phyloP scores from a whole-genome alignment of 345 rosid species.

The Salix koriyanagi region DNA sequence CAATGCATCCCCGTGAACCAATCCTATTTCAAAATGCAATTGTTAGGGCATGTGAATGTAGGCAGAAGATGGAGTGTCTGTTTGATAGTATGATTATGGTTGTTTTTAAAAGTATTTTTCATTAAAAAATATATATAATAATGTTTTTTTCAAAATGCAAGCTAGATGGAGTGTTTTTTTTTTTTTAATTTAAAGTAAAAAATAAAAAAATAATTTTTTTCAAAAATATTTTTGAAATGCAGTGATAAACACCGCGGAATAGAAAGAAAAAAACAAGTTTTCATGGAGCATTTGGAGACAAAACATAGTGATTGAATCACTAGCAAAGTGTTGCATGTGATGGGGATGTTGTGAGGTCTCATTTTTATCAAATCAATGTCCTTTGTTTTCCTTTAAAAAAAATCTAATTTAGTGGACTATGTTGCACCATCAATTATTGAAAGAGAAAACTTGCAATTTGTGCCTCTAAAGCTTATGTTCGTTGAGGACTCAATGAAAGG shows the following conservation, averaged over 20 bases:
- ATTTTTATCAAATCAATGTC: background rate
- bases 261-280: background rate
- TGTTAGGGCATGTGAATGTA: background rate
- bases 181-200: too few relatives aligned
- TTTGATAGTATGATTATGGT: too few relatives aligned
- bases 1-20: constrained; percentile 8
- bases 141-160: too few relatives aligned
- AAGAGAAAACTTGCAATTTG: background rate
- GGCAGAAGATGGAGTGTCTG: background rate
- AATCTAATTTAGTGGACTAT: background rate
- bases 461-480: too few relatives aligned
- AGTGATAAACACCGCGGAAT: background rate
- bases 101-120: too few relatives aligned
- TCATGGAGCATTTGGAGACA: background rate
- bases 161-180: too few relatives aligned
- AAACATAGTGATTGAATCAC: background rate
- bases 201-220: too few relatives aligned
- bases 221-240: too few relatives aligned
- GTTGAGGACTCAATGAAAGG: too few relatives aligned
- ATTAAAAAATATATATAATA: too few relatives aligned
- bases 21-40: constrained; percentile 1
- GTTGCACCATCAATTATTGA: background rate
- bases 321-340: constrained; percentile 6
- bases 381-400: background rate
- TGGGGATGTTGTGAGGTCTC: background rate